A percentile compares a stretch with the other conserved stretches of the same genome.
phyloP scores from a whole-genome alignment of 495 filamentous ascomycete species.

The Geoglossum glabrum region DNA sequence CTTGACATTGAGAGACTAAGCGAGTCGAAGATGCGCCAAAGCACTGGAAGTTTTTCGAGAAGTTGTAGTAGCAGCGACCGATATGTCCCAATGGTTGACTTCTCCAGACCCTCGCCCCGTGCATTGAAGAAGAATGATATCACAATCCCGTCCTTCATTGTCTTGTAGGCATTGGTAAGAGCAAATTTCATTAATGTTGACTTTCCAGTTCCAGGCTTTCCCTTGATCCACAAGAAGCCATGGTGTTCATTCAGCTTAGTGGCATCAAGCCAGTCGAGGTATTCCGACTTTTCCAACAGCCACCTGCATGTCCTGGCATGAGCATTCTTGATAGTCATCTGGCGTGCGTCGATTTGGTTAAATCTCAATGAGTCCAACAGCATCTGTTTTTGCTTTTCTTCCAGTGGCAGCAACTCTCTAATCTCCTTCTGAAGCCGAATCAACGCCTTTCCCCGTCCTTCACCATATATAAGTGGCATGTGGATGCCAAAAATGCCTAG shows the following conservation, averaged over 20 bases:
- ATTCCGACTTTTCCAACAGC: conserved; percentile 23
- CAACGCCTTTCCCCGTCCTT: no score
- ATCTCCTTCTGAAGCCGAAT: no score
- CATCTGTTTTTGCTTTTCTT: conserved; percentile 5
- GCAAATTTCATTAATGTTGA: conserved; percentile 32
- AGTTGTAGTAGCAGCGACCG: conserved; percentile 26
- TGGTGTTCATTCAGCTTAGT: conserved; percentile 18
- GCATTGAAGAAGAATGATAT: conserved; percentile 34
- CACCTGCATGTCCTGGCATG: conserved; percentile 28
- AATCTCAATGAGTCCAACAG: no score
- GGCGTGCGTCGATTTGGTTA: conserved; percentile 21
- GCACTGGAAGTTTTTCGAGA: conserved; percentile 12
- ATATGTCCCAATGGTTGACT: conserved; percentile 32
- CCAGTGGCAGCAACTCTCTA: background rate
- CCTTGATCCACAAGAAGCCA: no score
- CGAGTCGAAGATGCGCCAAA: conserved; percentile 11
- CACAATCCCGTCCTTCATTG: conserved; percentile 8
- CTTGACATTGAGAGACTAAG: no score
- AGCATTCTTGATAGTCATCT: conserved; percentile 18
- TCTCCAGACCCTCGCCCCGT: conserved; percentile 27
- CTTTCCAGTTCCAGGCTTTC: conserved; percentile 34
- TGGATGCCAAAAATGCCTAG: no score
- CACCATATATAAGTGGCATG: no score
- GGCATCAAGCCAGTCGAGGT: conserved; percentile 26
- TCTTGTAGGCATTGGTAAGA: conserved; percentile 11